phyloP scores from a whole-genome alignment of 768 basidiomycete genomes.

The Termitomyces sp. region DNA sequence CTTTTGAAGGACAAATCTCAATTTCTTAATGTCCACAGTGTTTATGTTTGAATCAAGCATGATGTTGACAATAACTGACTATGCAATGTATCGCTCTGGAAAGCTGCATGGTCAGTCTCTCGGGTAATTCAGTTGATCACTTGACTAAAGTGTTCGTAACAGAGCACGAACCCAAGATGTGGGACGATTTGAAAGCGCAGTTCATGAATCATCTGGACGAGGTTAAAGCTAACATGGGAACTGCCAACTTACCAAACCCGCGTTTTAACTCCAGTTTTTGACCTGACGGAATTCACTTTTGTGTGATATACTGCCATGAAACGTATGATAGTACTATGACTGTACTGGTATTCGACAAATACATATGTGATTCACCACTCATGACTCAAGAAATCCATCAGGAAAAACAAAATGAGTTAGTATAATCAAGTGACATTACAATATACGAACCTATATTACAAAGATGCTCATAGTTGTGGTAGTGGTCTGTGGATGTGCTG shows the following conservation, averaged over 20 bases:
- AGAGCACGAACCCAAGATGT: conserved; percentile 44
- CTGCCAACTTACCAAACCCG: conserved; percentile 25
- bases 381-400: too few relatives aligned
- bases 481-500: too few relatives aligned
- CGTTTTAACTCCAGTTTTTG: background rate
- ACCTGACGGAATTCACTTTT: background rate
- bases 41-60: conserved; percentile 65
- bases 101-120: conserved; percentile 46
- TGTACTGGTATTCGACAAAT: background rate
- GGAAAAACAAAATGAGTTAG: too few relatives aligned
- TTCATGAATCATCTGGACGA: conserved; percentile 55
- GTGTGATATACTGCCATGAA: background rate
- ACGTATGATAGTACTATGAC: background rate
- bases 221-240: conserved; percentile 44
- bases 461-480: too few relatives aligned
- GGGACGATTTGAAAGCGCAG: conserved; percentile 52
- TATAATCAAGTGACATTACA: too few relatives aligned
- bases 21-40: conserved; percentile 25
- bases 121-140: background rate
- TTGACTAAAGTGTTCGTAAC: background rate
- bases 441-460: too few relatives aligned
- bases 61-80: conserved; percentile 61
- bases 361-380: background rate
- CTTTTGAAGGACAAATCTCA: background rate
- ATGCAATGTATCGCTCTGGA: conserved; percentile 52